These are phyloP conservation scores for Macrolepiota albuminosa DNA, from an alignment of 768 basidiomycete genomes.

Conservation along the genomic window DNA sequence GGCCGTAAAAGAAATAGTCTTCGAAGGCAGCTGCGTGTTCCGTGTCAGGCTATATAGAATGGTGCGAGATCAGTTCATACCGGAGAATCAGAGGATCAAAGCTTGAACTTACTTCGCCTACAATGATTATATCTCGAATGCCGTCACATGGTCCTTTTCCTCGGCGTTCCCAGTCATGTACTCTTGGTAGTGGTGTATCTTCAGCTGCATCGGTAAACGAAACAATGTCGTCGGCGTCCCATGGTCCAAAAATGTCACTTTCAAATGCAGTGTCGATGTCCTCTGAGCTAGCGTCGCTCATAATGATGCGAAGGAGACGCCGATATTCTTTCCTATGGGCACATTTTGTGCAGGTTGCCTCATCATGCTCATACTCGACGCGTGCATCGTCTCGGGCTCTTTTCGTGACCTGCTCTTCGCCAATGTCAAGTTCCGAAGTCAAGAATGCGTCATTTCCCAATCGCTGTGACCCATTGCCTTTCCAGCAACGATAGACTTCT, in stretches of 20 bases:
- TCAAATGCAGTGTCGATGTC: background rate
- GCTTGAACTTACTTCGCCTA: slow-evolving; percentile 3
- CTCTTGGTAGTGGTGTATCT: background rate
- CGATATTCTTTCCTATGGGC: background rate
- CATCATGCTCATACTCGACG: slow-evolving; percentile 5
- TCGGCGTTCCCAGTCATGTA: slow-evolving; percentile 2
- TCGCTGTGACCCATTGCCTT: background rate
- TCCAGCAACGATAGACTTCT: slow-evolving; percentile 1
- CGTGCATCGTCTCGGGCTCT: background rate
- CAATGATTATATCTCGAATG: slow-evolving; percentile 3
- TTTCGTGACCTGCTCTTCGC: background rate
- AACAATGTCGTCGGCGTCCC: slow-evolving; percentile 1
- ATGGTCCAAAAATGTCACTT: slow-evolving; percentile 6
- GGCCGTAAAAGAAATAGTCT: slow-evolving; percentile 2
- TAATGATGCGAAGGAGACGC: background rate
- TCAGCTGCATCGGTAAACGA: background rate
- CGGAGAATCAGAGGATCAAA: background rate
- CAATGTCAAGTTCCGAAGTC: background rate
- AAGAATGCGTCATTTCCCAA: slow-evolving; percentile 3
- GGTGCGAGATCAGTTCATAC: background rate
- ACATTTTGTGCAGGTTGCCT: background rate
- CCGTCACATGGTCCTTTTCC: slow-evolving; percentile 6
- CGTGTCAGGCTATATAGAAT: slow-evolving; percentile 3
- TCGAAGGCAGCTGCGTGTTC: slow-evolving; percentile 6
- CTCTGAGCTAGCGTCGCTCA: background rate